Percentiles rank a stretch among this genome's conserved stretches.
phyloP scores from a whole-genome alignment of 2,329 filamentous ascomycete species.

The Calonectria naviculata region DNA sequence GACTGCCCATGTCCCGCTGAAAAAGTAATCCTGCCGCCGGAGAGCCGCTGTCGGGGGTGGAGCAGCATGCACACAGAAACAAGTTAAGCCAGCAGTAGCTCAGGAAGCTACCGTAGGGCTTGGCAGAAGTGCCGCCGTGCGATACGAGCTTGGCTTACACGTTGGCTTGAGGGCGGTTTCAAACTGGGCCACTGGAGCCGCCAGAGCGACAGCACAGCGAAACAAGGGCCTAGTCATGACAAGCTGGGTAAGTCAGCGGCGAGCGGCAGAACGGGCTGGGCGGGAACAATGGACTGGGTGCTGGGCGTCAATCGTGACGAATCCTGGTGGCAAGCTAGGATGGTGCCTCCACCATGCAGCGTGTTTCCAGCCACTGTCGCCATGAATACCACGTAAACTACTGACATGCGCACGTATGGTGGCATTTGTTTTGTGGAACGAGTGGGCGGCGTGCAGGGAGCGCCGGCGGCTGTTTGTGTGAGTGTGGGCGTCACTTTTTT shows the following conservation, averaged over 20 bases:
- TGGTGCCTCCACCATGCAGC: slow-evolving; percentile 27
- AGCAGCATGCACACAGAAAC: slow-evolving; percentile 1
- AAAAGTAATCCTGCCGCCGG: slow-evolving; percentile 9
- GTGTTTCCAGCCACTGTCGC: slow-evolving; percentile 31
- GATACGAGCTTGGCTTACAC: slow-evolving; percentile 26
- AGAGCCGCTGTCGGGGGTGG: slow-evolving; percentile 3
- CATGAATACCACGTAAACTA: slow-evolving; percentile 12
- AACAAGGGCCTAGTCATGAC: slow-evolving; percentile 21
- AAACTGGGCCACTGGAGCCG: slow-evolving; percentile 21
- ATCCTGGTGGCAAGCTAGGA: slow-evolving; percentile 26
- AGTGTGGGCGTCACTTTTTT: not conserved
- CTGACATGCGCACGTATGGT: slow-evolving; percentile 13
- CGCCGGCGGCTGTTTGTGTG: not conserved
- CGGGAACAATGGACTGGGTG: slow-evolving; percentile 19
- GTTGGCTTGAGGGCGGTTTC: slow-evolving; percentile 18
- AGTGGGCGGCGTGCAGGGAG: not conserved
- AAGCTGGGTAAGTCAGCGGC: slow-evolving; percentile 16
- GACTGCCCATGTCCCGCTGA: slow-evolving; percentile 18
- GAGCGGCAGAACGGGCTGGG: slow-evolving; percentile 25
- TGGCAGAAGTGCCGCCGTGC: slow-evolving; percentile 13
- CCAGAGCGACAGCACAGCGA: slow-evolving; percentile 24
- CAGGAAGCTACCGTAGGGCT: slow-evolving; percentile 3
- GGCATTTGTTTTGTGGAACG: slow-evolving; percentile 8
- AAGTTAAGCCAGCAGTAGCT: not conserved
- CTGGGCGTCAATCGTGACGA: slow-evolving; percentile 36